Evolutionary conservation across 1,284 basidiomycete species (phyloP).

Genomic region (Cerrena zonata): DNA sequence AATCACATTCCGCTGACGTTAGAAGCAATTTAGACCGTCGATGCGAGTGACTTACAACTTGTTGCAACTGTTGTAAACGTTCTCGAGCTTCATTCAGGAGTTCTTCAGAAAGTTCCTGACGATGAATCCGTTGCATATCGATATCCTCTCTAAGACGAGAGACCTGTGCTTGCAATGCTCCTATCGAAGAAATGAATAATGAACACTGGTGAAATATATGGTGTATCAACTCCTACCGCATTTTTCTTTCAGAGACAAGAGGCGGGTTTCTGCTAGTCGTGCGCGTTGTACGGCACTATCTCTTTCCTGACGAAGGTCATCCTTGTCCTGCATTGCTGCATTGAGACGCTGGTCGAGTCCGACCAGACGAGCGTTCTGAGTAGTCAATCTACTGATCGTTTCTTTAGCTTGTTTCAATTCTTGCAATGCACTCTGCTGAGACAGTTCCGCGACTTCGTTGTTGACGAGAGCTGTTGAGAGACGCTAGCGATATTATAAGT

Average conservation of each 20-base stretch:
- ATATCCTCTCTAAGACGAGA: slow-evolving; percentile 55
- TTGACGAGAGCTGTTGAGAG: slow-evolving; percentile 78
- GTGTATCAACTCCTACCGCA: slow-evolving; percentile 30
- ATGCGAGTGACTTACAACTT: slow-evolving; percentile 34
- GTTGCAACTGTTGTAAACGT: slow-evolving; percentile 59
- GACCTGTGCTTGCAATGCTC: slow-evolving; percentile 72
- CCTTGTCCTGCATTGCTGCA: slow-evolving; percentile 61
- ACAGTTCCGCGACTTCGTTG: slow-evolving; percentile 75
- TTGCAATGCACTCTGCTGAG: slow-evolving; percentile 67
- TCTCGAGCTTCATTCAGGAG: slow-evolving; percentile 68
- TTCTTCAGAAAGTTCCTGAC: slow-evolving; percentile 67
- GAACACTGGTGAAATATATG: neutral
- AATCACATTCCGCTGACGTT: neutral
- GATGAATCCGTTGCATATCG: slow-evolving; percentile 59
- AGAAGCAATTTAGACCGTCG: neutral
- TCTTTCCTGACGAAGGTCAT: slow-evolving; percentile 82
- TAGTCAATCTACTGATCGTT: slow-evolving; percentile 62
- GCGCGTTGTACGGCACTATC: slow-evolving; percentile 69
- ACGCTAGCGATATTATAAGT: slow-evolving; percentile 43
- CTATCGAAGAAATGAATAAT: slow-evolving; percentile 32
- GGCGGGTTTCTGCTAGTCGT: slow-evolving; percentile 63
- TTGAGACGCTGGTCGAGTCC: slow-evolving; percentile 68
- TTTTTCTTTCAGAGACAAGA: slow-evolving; percentile 58
- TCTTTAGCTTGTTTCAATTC: slow-evolving; percentile 76
- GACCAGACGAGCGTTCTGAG: slow-evolving; percentile 62